phyloP scores from a whole-genome alignment of 257 asterid genomes.

The Forsythia viridissima region DNA sequence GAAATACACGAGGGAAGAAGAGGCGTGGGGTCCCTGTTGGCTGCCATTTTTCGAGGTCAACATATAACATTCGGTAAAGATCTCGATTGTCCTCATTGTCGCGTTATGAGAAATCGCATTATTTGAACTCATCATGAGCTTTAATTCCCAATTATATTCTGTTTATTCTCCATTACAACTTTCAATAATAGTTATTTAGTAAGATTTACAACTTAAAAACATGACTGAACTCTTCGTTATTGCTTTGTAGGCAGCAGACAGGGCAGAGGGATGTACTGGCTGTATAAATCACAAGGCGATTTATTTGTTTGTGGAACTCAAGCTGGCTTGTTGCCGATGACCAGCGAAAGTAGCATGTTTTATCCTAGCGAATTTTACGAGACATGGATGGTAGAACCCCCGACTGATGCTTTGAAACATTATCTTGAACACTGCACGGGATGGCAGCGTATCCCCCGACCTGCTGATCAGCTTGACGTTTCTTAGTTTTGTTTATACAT shows the following conservation, averaged over 20 bases:
- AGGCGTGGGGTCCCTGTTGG: too few relatives aligned
- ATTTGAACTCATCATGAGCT: not conserved
- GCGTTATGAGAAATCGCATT: not conserved
- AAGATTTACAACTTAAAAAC: not conserved
- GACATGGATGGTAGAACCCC: conserved; percentile 63
- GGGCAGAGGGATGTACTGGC: conserved; percentile 57
- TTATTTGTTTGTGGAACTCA: conserved; percentile 55
- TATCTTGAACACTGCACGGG: conserved; percentile 68
- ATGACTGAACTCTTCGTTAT: not conserved
- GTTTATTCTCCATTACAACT: too few relatives aligned
- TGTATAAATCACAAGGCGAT: conserved; percentile 73
- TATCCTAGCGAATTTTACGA: conserved; percentile 58
- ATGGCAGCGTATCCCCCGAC: conserved; percentile 50
- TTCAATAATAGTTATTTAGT: too few relatives aligned
- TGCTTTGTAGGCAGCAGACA: conserved; percentile 69
- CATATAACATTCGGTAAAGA: not conserved
- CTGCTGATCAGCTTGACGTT: conserved; percentile 37
- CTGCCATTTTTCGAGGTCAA: too few relatives aligned
- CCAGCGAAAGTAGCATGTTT: conserved; percentile 36
- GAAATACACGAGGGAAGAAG: too few relatives aligned
- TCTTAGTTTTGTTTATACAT: not conserved
- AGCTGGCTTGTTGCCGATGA: conserved; percentile 44
- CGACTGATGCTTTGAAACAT: conserved; percentile 56
- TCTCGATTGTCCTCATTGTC: not conserved
- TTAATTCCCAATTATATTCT: too few relatives aligned